A percentile compares a stretch with the other conserved stretches of the same genome.
phyloP scores from a whole-genome alignment of 192 early-diverging fungal species.

The Tieghemiomyces parasiticus region DNA sequence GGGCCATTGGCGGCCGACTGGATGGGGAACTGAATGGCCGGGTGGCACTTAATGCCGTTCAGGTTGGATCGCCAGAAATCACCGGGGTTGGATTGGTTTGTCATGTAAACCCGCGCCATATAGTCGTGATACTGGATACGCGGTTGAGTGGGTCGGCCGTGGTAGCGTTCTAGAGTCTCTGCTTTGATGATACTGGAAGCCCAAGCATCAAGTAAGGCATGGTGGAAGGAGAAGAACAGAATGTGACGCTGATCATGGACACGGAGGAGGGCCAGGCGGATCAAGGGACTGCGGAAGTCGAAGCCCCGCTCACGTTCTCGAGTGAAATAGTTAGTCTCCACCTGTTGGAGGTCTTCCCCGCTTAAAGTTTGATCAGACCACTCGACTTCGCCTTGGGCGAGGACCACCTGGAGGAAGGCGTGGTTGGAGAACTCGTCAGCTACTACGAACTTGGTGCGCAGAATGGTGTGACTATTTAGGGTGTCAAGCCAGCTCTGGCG shows the following conservation, averaged over 20 bases:
- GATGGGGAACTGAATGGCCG: background rate
- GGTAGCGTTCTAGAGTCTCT: background rate
- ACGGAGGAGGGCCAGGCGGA: background rate
- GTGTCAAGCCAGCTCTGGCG: background rate
- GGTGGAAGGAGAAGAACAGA: background rate
- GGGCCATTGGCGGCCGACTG: background rate
- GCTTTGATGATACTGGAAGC: background rate
- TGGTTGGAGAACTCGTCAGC: background rate
- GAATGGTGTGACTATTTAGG: background rate
- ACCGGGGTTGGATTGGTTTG: background rate
- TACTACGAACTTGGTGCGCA: background rate
- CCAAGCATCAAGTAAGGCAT: background rate
- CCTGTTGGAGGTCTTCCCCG: background rate
- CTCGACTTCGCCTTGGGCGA: background rate
- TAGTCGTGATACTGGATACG: background rate
- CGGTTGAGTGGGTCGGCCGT: background rate
- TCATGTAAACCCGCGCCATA: background rate
- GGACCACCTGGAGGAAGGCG: background rate
- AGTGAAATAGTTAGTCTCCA: background rate
- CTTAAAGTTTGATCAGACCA: background rate
- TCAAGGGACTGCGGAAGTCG: background rate
- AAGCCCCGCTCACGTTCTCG: background rate
- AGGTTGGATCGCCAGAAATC: background rate
- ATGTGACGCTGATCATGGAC: background rate
- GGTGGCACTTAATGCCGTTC: background rate